Conservation (phyloP, 371 early-diverging fungal species). For the Fennellomyces sp. region DNA sequence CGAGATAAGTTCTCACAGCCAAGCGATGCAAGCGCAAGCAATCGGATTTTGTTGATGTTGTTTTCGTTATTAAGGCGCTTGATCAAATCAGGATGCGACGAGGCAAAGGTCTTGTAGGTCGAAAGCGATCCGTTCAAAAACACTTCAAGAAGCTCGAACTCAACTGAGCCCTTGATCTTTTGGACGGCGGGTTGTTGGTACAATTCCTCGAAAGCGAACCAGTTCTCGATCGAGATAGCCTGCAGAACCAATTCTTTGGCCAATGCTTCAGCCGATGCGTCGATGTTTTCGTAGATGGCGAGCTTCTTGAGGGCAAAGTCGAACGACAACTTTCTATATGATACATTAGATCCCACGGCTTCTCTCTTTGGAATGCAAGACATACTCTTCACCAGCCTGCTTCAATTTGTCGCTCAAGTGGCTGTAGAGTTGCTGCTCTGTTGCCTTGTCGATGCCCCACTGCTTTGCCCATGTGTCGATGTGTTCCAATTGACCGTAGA, state of each 20-base stretch:
- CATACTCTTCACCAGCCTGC: constrained; percentile 66
- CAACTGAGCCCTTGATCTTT: constrained; percentile 61
- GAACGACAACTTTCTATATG: constrained; percentile 53
- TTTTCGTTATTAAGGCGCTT: constrained; percentile 63
- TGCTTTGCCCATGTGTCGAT: constrained; percentile 72
- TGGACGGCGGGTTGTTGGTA: constrained; percentile 73
- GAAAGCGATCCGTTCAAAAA: constrained; percentile 74
- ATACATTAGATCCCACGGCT: neutral
- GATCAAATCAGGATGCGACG: constrained; percentile 52
- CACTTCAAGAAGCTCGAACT: constrained; percentile 73
- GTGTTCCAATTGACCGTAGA: constrained; percentile 67
- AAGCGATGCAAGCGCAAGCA: constrained; percentile 82
- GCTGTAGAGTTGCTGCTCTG: constrained; percentile 66
- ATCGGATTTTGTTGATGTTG: constrained; percentile 80
- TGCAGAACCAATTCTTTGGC: constrained; percentile 64
- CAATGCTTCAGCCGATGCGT: constrained; percentile 33
- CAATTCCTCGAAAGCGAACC: constrained; percentile 84
- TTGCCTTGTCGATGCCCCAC: constrained; percentile 71
- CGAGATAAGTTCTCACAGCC: constrained; percentile 75
- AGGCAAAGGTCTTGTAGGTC: constrained; percentile 68
- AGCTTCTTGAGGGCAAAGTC: constrained; percentile 73
- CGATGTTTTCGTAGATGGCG: constrained; percentile 44
- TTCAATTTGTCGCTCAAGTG: constrained; percentile 68
- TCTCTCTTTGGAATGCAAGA: too few species aligned
- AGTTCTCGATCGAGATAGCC: constrained; percentile 73